Evolutionary conservation across 2,329 filamentous ascomycete genomes (phyloP), one percentile per base, ranked within the genome.

Genomic region (Cladobotryum protrusum): DNA sequence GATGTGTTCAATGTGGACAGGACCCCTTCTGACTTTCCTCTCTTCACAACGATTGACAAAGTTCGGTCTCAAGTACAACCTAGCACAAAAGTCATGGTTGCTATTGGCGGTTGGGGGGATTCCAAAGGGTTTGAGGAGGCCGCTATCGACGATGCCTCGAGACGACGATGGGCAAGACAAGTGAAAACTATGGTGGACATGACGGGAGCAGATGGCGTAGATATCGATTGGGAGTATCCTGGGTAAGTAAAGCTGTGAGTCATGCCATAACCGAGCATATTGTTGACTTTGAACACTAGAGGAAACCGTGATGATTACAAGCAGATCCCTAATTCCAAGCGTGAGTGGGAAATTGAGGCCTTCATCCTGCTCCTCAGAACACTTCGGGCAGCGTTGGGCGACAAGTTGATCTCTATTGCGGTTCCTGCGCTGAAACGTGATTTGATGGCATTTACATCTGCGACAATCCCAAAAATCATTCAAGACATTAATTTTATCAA

Each of bases 41-140:
- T 84, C 5, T 83, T 82, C 57, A 77, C 73, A 3, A 72, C 71
- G 2, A 70, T 83, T 2, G 59, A 63, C 3, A 62, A 71, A 12
- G 70, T 75, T 13, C 76, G 81, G 4, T 51, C 60, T 15, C 67
- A 72, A 48, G 81, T 84, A 52, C 65, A 66, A 6, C 52, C 66
- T 0, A 71, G 71, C 20, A 82, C 83, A 17, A 83, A 85, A 56
- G 66, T 89, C 18, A 76, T 85, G 69, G 74, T 89, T 35, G 85
- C 86, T 17, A 81, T 90, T 54, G 86, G 86, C 11, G 86, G 86
- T 47, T 90, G 86, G 86, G 85, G 85, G 0, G 83, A 88, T 52
- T 82, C 77, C 0, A 63, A 65, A 6, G 85, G 84, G 0, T 89
- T 87, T 59, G 74, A 77, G 0, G 63, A 63, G 9, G 84, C 77